Base-by-base conservation (phyloP, 2,329 filamentous ascomycete genomes). In the Pseudogymnoascus sp. region DNA sequence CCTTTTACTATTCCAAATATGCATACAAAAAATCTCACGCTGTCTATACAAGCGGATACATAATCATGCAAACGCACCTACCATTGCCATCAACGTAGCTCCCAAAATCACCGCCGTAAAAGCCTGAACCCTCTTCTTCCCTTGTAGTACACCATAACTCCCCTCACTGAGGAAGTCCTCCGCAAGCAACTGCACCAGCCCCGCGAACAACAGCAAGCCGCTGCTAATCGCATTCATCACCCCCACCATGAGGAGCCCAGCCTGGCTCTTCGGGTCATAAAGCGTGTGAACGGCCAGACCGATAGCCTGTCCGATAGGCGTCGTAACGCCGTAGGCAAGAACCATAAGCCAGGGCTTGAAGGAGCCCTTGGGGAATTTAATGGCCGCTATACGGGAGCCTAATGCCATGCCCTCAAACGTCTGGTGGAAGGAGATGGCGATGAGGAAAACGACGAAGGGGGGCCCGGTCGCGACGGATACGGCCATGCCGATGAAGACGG, bases 321-420 rank as follows among this genome's bases (percentile, higher is more conserved):
- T 96, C 1, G 89, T 91, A 64, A 83, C 80, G 18, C 89, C 89
- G 69, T 91, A 92, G 1, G 88, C 88, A 12, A 92, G 76, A 1
- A 90, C 89, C 89, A 92, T 91, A 7, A 91, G 79, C 89, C 89
- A 83, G 0, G 95, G 93, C 59, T 89, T 89, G 1, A 84, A 77
- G 0, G 90, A 93, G 2, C 82, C 82, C 18, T 82, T 82, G 0
- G 89, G 84, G 71, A 97, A 96, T 73, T 89, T 86, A 28, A 96
- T 85, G 8, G 89, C 89, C 0, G 91, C 89, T 69, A 96, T 96
- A 64, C 91, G 89, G 46, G 89, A 89, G 5, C 91, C 91, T 4
- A 96, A 83, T 0, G 91, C 91, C 12, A 96, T 85, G 1, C 91
- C 91, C 77, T 96, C 91, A 67, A 96, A 96, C 0, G 89, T 91